These are phyloP conservation scores for Venturia aucupariae DNA, from an alignment of 2,329 filamentous ascomycete genomes.

Conservation along the genomic window DNA sequence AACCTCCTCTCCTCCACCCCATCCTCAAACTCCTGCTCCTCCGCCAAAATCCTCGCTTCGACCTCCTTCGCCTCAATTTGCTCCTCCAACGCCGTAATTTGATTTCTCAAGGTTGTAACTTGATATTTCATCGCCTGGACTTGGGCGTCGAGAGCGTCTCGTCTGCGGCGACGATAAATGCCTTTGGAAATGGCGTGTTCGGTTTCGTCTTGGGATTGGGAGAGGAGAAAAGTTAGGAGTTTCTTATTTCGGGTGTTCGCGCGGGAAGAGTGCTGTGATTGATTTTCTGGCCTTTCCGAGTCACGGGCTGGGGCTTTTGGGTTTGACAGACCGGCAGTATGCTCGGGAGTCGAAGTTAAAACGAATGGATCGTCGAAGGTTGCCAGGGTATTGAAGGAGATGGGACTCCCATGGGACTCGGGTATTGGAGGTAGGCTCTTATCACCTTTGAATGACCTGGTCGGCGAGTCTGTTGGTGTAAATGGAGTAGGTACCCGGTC, in stretches of 20 bases:
- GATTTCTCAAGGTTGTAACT: not conserved
- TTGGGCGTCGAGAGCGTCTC: not conserved
- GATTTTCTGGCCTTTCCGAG: not conserved
- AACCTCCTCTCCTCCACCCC: not conserved
- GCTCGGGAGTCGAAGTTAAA: no score
- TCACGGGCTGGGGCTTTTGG: not conserved
- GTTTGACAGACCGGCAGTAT: not conserved
- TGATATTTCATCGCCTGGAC: not conserved
- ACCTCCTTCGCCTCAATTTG: not conserved
- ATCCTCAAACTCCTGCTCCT: not conserved
- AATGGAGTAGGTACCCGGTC: no score
- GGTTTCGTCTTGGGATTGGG: not conserved
- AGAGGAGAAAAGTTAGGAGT: not conserved
- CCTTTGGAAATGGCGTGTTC: not conserved
- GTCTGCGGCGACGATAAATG: not conserved
- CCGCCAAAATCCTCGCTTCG: not conserved
- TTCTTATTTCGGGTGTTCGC: not conserved
- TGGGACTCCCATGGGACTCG: no score
- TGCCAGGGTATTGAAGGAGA: no score
- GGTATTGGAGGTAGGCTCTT: no score
- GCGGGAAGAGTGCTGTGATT: not conserved
- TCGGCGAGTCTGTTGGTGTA: no score
- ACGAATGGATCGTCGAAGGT: no score
- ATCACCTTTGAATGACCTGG: no score
- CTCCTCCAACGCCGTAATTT: not conserved